These are phyloP conservation scores for Colletotrichum endophyticum DNA, from an alignment of 2,329 filamentous ascomycete species.

Conservation along the genomic window DNA sequence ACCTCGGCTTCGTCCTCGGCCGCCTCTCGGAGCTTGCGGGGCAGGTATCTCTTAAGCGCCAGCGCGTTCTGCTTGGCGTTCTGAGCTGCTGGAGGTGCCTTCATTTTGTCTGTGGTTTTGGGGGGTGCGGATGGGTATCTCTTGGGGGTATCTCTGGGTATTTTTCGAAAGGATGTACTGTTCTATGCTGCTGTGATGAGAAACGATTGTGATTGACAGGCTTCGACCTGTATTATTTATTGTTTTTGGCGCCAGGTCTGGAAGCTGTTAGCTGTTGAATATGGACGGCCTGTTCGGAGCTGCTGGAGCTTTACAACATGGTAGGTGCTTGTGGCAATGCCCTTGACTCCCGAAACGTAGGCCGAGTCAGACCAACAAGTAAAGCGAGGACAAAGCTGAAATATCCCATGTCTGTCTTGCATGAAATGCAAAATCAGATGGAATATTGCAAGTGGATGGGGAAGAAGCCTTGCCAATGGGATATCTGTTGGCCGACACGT, in stretches of 20 bases:
- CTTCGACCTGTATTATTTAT: conserved; percentile 19
- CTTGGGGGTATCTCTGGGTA: conserved; percentile 19
- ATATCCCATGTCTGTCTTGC: conserved; percentile 11
- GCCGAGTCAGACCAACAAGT: conserved; percentile 9
- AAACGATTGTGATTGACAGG: neutral
- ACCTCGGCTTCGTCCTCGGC: conserved; percentile 21
- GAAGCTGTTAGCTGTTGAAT: neutral
- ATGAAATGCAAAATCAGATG: conserved; percentile 17
- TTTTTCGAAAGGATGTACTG: conserved; percentile 4
- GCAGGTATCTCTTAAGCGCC: conserved; percentile 17
- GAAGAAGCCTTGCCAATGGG: neutral
- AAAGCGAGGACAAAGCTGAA: conserved; percentile 22
- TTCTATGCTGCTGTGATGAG: conserved; percentile 6
- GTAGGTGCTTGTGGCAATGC: conserved; percentile 19
- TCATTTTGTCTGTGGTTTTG: neutral
- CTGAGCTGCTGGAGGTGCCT: conserved; percentile 11
- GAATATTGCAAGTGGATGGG: conserved; percentile 9
- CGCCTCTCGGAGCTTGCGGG: conserved; percentile 18
- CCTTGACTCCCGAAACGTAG: conserved; percentile 16
- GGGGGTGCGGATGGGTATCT: conserved; percentile 3
- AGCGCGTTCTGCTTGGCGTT: conserved; percentile 20
- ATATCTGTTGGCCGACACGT: conserved; percentile 4
- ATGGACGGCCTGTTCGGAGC: conserved; percentile 12
- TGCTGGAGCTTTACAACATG: conserved; percentile 21
- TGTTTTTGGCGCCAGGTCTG: neutral